These are phyloP conservation scores for Xylariaceae sp. DNA, from an alignment of 2,329 filamentous ascomycete species.

Conservation along the genomic window DNA sequence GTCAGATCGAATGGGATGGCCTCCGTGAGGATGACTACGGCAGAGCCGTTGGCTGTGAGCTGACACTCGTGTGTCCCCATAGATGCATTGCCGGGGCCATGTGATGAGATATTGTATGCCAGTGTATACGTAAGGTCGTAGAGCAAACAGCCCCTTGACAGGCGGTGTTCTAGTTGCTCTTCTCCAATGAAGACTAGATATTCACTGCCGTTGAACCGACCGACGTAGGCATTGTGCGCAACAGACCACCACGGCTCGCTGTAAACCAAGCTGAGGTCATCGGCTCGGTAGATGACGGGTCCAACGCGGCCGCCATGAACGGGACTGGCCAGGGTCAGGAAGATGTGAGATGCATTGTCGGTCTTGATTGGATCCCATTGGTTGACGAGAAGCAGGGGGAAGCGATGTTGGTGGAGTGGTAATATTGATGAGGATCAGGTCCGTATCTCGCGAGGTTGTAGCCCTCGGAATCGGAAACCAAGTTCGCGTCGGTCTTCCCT, in stretches of 20 bases:
- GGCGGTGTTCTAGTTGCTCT: background rate
- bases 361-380: constrained; percentile 26
- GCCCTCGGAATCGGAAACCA: constrained; percentile 27
- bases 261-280: constrained; percentile 38
- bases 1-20: constrained; percentile 17
- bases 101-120: constrained; percentile 21
- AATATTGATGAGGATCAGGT: constrained; percentile 34
- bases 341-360: constrained; percentile 34
- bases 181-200: constrained; percentile 20
- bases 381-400: constrained; percentile 36
- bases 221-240: constrained; percentile 16
- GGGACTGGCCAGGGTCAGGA: constrained; percentile 28
- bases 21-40: constrained; percentile 25
- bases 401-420: constrained; percentile 33
- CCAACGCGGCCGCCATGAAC: constrained; percentile 26
- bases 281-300: constrained; percentile 36
- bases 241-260: constrained; percentile 28
- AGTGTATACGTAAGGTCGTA: constrained; percentile 27
- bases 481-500: constrained; percentile 26
- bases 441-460: constrained; percentile 30
- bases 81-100: background rate
- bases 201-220: constrained; percentile 10
- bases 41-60: constrained; percentile 24
- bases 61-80: constrained; percentile 28
- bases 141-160: constrained; percentile 18